These are phyloP conservation scores for Karstenula rhodostoma DNA, from an alignment of 2,329 filamentous ascomycete genomes.

Conservation along the genomic window DNA sequence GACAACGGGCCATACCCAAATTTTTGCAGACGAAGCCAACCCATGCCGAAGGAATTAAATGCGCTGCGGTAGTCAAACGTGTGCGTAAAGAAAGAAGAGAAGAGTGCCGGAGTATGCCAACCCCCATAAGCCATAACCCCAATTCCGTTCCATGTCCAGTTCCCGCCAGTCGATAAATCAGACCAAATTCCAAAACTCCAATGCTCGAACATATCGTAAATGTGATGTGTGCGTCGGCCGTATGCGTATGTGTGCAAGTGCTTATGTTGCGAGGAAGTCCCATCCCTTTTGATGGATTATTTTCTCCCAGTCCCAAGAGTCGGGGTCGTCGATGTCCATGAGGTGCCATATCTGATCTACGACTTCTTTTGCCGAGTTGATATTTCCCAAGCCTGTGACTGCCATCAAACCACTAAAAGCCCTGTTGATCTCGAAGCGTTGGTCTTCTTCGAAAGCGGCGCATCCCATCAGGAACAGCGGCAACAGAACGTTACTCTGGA, in stretches of 20 bases:
- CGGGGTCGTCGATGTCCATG: conserved; percentile 65
- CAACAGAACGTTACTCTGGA: conserved; percentile 67
- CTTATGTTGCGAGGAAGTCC: conserved; percentile 67
- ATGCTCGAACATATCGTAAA: not conserved
- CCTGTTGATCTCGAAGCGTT: conserved; percentile 63
- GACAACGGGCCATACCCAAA: not conserved
- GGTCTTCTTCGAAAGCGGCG: conserved; percentile 63
- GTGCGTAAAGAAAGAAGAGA: not conserved
- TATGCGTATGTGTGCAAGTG: conserved; percentile 12
- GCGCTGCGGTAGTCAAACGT: not conserved
- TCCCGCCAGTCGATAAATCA: not conserved
- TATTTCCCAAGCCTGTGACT: conserved; percentile 66
- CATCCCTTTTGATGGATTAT: conserved; percentile 66
- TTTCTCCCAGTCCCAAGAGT: conserved; percentile 71
- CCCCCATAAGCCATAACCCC: not conserved
- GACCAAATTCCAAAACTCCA: not conserved
- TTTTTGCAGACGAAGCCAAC: conserved; percentile 19
- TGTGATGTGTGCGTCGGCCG: not conserved
- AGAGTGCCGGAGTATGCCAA: not conserved
- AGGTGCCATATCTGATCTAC: conserved; percentile 66
- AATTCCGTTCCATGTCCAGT: not conserved
- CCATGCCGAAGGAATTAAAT: conserved; percentile 13
- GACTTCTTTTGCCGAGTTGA: conserved; percentile 63
- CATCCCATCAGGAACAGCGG: conserved; percentile 69
- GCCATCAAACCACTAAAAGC: conserved; percentile 64